Evolutionary conservation across 805 yeast genomes (phyloP).

Genomic region (Kluyveromyces siamensis): DNA sequence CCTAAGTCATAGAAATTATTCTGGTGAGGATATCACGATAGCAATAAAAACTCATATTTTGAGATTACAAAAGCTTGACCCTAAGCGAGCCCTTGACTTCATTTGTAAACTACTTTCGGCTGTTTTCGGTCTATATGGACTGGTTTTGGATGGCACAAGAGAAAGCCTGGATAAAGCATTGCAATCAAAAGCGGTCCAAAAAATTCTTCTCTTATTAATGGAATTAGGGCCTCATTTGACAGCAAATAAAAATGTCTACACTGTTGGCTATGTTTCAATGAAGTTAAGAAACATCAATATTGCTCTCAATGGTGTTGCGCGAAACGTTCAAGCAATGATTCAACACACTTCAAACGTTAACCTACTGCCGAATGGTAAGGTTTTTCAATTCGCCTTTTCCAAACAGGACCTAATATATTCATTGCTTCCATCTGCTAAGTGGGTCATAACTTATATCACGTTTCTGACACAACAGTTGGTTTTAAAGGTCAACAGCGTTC

Average conservation of each 20-base stretch:
- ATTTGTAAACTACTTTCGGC: conserved; percentile 18
- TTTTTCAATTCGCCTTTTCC: conserved; percentile 41
- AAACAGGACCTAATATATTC: conserved; percentile 57
- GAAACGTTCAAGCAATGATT: conserved; percentile 19
- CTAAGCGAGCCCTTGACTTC: conserved; percentile 20
- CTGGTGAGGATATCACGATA: conserved; percentile 28
- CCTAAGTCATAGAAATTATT: conserved; percentile 26
- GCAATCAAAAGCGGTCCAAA: conserved; percentile 29
- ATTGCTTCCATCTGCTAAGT: conserved; percentile 69
- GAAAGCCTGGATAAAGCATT: conserved; percentile 29
- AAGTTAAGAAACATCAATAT: conserved; percentile 25
- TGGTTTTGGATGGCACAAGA: conserved; percentile 27
- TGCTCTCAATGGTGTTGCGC: conserved; percentile 29
- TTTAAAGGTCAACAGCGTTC: conserved; percentile 30
- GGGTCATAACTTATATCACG: conserved; percentile 76
- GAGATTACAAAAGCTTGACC: conserved; percentile 13
- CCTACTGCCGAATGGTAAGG: conserved; percentile 35
- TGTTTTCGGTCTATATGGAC: conserved; percentile 27
- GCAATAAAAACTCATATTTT: conserved; percentile 25
- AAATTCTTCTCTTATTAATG: conserved; percentile 25
- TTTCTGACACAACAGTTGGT: conserved; percentile 65
- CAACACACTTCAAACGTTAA: conserved; percentile 30
- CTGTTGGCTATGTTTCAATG: conserved; percentile 25
- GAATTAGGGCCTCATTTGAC: conserved; percentile 25
- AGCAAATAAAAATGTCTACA: conserved; percentile 19